Conservation (phyloP, 83 land plant species). For the Diphasiastrum complanatum region DNA sequence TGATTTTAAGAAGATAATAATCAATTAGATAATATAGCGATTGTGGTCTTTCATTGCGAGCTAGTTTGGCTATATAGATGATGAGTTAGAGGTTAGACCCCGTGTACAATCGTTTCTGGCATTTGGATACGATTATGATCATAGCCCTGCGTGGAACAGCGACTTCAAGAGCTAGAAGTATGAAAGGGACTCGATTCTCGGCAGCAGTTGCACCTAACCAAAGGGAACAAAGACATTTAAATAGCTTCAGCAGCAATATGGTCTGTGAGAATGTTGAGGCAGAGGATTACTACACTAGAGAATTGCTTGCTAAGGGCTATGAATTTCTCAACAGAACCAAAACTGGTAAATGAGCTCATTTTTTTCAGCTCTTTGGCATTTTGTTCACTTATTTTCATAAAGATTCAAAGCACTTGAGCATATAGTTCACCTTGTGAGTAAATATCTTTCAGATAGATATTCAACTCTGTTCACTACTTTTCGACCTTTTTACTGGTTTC, state of each 20-base stretch:
- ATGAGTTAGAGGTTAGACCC: too few species aligned
- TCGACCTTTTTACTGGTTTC: too few species aligned
- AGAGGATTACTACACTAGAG: conserved; percentile 63
- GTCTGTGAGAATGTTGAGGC: conserved; percentile 58
- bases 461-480: too few species aligned
- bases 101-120: neutral
- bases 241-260: too few species aligned
- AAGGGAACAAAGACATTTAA: neutral
- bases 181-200: conserved; percentile 69
- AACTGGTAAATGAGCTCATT: conserved; percentile 59
- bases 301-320: conserved; percentile 62
- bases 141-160: conserved; percentile 90
- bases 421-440: too few species aligned
- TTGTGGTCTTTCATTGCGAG: too few species aligned
- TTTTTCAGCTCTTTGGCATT: too few species aligned
- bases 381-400: too few species aligned
- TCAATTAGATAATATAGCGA: too few species aligned
- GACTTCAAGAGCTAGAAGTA: conserved; percentile 77
- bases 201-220: conserved; percentile 30
- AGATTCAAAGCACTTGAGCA: too few species aligned
- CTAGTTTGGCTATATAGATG: neutral
- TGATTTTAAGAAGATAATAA: too few species aligned
- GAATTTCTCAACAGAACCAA: conserved; percentile 88
- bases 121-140: neutral
- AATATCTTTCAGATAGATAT: too few species aligned